Evolutionary conservation across 2,329 filamentous ascomycete genomes (phyloP).

Genomic region (Pseudogymnoascus sp.): DNA sequence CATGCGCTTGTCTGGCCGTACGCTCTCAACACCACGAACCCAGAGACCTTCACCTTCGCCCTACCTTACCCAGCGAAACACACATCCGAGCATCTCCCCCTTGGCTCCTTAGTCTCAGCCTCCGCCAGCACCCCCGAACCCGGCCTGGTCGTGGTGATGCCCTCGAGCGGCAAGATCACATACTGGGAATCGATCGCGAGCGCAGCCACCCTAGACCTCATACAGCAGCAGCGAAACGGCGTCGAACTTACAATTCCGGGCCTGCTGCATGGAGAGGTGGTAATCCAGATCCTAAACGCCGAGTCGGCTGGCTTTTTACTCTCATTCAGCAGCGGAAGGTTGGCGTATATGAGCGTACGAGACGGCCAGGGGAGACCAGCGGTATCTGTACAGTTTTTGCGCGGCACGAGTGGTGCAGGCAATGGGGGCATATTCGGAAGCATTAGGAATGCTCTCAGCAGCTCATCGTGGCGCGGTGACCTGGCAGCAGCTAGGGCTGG

Average conservation of each 20-base stretch:
- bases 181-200: constrained; percentile 96
- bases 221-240: constrained; percentile 71
- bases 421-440: constrained; percentile 68
- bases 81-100: constrained; percentile 62
- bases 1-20: constrained; percentile 91
- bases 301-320: constrained; percentile 81
- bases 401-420: constrained; percentile 46
- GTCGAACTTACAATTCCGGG: constrained; percentile 67
- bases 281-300: constrained; percentile 69
- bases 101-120: constrained; percentile 74
- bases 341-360: constrained; percentile 78
- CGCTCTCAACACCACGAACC: constrained; percentile 55
- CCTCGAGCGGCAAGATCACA: constrained; percentile 72
- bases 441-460: constrained; percentile 66
- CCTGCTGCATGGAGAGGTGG: constrained; percentile 69
- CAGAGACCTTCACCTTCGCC: constrained; percentile 72
- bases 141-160: constrained; percentile 79
- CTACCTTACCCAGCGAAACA: constrained; percentile 65
- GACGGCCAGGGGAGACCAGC: constrained; percentile 80
- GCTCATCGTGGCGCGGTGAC: constrained; percentile 63
- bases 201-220: constrained; percentile 74
- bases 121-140: constrained; percentile 71
- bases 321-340: constrained; percentile 73
- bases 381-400: constrained; percentile 70
- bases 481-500: constrained; percentile 74